These are phyloP conservation scores for Blastocystis hominis DNA, from an alignment of 352 stramenopile genomes.

Conservation along the genomic window DNA sequence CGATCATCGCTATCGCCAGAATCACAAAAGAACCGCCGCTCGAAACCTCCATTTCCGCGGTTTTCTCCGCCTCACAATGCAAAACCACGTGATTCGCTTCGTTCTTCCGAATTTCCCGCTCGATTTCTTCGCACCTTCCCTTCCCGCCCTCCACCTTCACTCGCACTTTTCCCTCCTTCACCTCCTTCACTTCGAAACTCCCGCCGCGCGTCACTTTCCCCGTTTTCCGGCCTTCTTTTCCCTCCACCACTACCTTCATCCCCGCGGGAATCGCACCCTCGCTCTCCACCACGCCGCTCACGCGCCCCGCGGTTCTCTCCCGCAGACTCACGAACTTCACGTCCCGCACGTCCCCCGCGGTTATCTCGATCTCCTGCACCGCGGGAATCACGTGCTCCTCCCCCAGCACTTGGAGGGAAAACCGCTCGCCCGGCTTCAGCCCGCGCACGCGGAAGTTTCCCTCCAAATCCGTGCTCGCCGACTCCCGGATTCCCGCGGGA, in stretches of 20 bases:
- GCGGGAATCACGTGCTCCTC: neutral
- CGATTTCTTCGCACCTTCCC: neutral
- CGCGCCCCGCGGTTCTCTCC: neutral
- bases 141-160: neutral
- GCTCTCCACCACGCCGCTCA: slow-evolving; percentile 69
- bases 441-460: slow-evolving; percentile 29
- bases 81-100: neutral
- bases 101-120: neutral
- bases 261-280: slow-evolving; percentile 69
- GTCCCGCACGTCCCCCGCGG: neutral
- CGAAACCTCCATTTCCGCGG: slow-evolving; percentile 64
- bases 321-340: neutral
- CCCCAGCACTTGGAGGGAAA: neutral
- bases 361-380: neutral
- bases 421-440: neutral
- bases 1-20: slow-evolving; percentile 63
- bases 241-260: slow-evolving; percentile 64
- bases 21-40: slow-evolving; percentile 63
- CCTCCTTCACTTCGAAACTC: neutral
- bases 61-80: slow-evolving; percentile 49
- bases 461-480: neutral
- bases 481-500: neutral
- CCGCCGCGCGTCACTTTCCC: neutral
- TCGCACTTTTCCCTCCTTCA: neutral
- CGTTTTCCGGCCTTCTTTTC: neutral